Conservation (phyloP, 2,329 filamentous ascomycete genomes). For the Camillea tinctor region DNA sequence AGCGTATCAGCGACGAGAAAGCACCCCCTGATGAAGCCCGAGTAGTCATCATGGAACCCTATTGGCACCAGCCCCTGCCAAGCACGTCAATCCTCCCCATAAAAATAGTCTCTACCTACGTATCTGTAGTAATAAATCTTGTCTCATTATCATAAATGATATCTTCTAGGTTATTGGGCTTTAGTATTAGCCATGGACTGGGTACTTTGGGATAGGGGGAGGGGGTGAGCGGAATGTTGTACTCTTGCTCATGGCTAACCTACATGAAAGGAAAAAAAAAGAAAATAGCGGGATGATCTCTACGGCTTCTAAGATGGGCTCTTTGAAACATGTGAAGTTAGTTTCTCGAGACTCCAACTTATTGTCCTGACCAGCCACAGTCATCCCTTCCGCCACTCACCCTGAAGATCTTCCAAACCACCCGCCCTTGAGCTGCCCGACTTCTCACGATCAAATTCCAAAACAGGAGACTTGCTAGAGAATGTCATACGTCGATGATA, state of each 20-base stretch:
- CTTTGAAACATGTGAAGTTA: background rate
- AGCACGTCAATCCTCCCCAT: background rate
- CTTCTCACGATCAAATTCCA: background rate
- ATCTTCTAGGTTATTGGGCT: background rate
- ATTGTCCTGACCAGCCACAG: background rate
- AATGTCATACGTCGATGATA: conserved; percentile 8
- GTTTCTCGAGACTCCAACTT: background rate
- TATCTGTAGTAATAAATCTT: background rate
- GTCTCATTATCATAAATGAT: background rate
- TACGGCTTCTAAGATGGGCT: background rate
- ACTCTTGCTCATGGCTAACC: too few relatives aligned
- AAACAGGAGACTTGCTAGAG: conserved; percentile 2
- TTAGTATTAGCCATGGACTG: background rate
- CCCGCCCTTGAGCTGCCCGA: background rate
- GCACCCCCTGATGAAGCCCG: background rate
- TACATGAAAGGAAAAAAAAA: too few relatives aligned
- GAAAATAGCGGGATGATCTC: background rate
- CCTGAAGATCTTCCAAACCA: background rate
- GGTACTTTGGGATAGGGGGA: background rate
- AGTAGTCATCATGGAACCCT: background rate
- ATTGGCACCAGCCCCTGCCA: background rate
- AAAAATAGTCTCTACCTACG: background rate
- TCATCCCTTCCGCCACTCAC: background rate
- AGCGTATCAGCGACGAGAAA: background rate
- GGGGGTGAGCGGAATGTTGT: too few relatives aligned